Base-by-base conservation (phyloP, 2,329 filamentous ascomycete genomes). In the Colletotrichum sp. region DNA sequence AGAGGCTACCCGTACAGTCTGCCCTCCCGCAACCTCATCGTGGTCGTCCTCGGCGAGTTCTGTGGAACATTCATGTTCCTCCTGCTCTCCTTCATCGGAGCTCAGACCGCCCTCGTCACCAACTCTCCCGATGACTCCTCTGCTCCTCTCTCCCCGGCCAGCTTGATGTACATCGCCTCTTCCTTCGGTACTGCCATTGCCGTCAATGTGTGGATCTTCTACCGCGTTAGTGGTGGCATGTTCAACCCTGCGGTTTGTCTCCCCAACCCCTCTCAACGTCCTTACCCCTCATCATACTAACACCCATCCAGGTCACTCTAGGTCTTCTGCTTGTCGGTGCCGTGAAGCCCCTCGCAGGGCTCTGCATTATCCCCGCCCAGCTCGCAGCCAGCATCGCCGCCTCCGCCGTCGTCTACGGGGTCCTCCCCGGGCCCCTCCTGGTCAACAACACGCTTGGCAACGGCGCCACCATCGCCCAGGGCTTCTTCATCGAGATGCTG, bases 401-500 rank as follows among this genome's bases (percentile, higher is more conserved):
- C 3, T 89, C 91, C 0, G 91, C 87, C 32, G 86, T 93, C 2
- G 88, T 90, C 3, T 86, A 88, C 60, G 88, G 85, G 2, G 84
- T 94, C 5, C 86, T 93, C 16, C 92, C 92, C 0, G 91, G 90
- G 1, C 83, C 86, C 3, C 82, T 92, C 21, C 85, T 86, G 16
- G 91, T 92, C 9, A 84, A 84, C 67, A 93, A 92, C 30, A 85
- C 86, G 5, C 86, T 94, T 3, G 86, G 87, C 2, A 85, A 85
- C 16, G 88, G 87, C 15, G 86, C 89, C 6, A 89, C 84, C 74
- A 84, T 88, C 26, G 85, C 85, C 0, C 92, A 91, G 75, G 93
- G 92, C 6, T 84, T 94, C 52, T 93, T 94, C 81, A 88, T 94
- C 65, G 93, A 94, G 82, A 89, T 92, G 86, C 92, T 94, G 78